Percentiles rank a stretch among this genome's conserved stretches.
phyloP scores from a whole-genome alignment of 164 flowering plant genomes.

The Berberis thunbergii region DNA sequence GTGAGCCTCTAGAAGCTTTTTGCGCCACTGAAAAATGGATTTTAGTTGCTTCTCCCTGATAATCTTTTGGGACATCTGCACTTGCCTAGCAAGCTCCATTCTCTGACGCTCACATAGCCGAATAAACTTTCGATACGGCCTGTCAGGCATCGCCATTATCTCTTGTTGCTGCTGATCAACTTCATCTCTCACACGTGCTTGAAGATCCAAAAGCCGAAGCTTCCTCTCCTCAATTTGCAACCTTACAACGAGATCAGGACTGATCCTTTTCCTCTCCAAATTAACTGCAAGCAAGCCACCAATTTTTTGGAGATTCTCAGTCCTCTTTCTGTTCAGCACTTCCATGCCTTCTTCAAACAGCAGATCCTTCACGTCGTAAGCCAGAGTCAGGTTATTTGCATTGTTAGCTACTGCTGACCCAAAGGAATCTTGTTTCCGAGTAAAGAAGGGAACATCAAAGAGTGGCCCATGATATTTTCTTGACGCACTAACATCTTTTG shows the following conservation, averaged over 20 bases:
- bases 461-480: conserved; percentile 95
- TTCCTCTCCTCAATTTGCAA: conserved; percentile 92
- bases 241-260: conserved; percentile 86
- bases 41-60: conserved; percentile 84
- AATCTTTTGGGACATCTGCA: conserved; percentile 80
- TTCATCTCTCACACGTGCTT: conserved; percentile 82
- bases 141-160: conserved; percentile 97
- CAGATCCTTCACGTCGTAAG: conserved; percentile 82
- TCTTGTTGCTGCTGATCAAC: conserved; percentile 94
- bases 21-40: conserved; percentile 92
- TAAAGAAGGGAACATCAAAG: conserved; percentile 90
- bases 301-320: conserved; percentile 72
- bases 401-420: conserved; percentile 51
- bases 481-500: conserved; percentile 56
- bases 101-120: conserved; percentile 92
- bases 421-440: conserved; percentile 78
- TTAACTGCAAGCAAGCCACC: conserved; percentile 72
- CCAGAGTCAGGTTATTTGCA: conserved; percentile 53
- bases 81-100: conserved; percentile 75
- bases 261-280: conserved; percentile 87
- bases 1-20: conserved; percentile 93
- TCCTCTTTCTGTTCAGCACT: conserved; percentile 61
- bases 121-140: conserved; percentile 91
- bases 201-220: conserved; percentile 69
- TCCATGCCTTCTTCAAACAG: conserved; percentile 76